Conservation (phyloP, 495 filamentous ascomycete genomes). For the Venustampulla echinocandica region DNA sequence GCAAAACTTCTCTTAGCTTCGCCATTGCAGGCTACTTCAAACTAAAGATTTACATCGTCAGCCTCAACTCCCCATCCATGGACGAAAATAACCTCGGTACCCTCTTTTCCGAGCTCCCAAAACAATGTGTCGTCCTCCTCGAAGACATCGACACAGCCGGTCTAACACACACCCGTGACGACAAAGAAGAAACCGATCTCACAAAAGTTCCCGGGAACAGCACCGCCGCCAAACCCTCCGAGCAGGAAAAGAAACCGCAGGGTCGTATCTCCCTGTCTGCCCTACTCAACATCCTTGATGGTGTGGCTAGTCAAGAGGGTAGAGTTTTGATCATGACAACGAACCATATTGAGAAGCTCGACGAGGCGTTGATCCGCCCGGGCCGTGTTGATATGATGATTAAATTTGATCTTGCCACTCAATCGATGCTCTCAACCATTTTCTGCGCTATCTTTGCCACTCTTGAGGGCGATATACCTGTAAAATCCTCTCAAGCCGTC, state of each 20-base stretch:
- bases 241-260: neutral
- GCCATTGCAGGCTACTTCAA: constrained; percentile 65
- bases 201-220: constrained; percentile 5
- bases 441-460: constrained; percentile 23
- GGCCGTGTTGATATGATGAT: constrained; percentile 72
- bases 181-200: constrained; percentile 14
- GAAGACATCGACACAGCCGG: constrained; percentile 68
- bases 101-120: constrained; percentile 61
- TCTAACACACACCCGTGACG: constrained; percentile 51
- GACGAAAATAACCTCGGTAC: constrained; percentile 63
- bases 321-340: constrained; percentile 80
- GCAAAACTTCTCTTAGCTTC: constrained; percentile 52
- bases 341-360: constrained; percentile 68
- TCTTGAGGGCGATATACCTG: constrained; percentile 20
- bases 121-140: constrained; percentile 60
- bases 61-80: constrained; percentile 49
- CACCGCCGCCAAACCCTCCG: constrained; percentile 2
- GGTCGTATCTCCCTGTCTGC: constrained; percentile 63
- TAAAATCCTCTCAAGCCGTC: neutral
- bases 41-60: constrained; percentile 62
- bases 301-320: constrained; percentile 69
- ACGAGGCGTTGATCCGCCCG: constrained; percentile 66
- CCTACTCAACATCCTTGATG: constrained; percentile 72
- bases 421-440: constrained; percentile 23
- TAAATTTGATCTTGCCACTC: constrained; percentile 48